Evolutionary conservation across 2,329 filamentous ascomycete species (phyloP).

Genomic region (Paecilomyces variotii): DNA sequence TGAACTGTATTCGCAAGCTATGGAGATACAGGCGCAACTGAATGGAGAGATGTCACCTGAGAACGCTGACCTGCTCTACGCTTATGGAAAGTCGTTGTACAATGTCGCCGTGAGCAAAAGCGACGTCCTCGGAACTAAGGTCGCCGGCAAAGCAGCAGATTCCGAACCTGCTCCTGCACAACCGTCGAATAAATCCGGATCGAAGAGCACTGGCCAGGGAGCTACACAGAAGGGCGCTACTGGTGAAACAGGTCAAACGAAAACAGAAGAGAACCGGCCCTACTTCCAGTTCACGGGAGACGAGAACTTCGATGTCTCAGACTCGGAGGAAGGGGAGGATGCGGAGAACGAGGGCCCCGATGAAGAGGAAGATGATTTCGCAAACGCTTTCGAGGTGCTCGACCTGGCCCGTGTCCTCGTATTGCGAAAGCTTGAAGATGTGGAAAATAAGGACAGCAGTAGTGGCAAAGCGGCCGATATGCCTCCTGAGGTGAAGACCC

Average conservation of each 20-base stretch:
- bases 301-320: slow-evolving; percentile 82
- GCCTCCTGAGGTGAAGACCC: slow-evolving; percentile 43
- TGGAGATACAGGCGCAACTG: slow-evolving; percentile 79
- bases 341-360: slow-evolving; percentile 44
- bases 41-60: slow-evolving; percentile 86
- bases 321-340: slow-evolving; percentile 41
- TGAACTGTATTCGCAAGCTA: slow-evolving; percentile 81
- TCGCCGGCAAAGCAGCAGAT: slow-evolving; percentile 53
- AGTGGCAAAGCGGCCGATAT: slow-evolving; percentile 42
- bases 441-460: slow-evolving; percentile 35
- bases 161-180: slow-evolving; percentile 38
- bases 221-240: slow-evolving; percentile 18
- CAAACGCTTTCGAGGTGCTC: slow-evolving; percentile 55
- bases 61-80: slow-evolving; percentile 89
- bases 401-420: slow-evolving; percentile 55
- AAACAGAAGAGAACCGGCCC: slow-evolving; percentile 42
- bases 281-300: slow-evolving; percentile 91
- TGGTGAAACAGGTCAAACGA: slow-evolving; percentile 8
- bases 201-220: slow-evolving; percentile 11
- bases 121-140: slow-evolving; percentile 81
- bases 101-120: slow-evolving; percentile 90
- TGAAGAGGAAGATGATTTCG: slow-evolving; percentile 58
- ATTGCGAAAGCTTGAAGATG: slow-evolving; percentile 46
- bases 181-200: slow-evolving; percentile 21
- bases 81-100: slow-evolving; percentile 89